phyloP scores from a whole-genome alignment of 2,329 filamentous ascomycete species.

The Fusarium sp. region DNA sequence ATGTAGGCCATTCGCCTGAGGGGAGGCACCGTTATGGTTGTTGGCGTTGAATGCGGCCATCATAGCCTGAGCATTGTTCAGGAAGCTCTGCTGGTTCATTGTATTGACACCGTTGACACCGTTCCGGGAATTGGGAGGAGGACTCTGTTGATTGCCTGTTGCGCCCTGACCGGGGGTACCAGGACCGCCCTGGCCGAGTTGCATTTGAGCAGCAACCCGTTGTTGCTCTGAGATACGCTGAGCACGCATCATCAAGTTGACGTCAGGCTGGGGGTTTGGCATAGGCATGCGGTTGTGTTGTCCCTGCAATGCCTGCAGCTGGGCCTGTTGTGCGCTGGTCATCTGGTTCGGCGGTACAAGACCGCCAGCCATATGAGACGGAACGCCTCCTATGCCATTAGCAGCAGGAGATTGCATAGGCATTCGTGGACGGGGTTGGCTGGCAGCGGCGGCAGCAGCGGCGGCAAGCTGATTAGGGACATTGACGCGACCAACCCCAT shows the following conservation, averaged over 20 bases:
- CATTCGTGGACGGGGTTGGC: slow-evolving; percentile 60
- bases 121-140: slow-evolving; percentile 55
- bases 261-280: slow-evolving; percentile 56
- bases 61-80: slow-evolving; percentile 62
- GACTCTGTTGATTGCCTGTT: slow-evolving; percentile 50
- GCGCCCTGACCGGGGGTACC: slow-evolving; percentile 47
- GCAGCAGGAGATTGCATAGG: slow-evolving; percentile 63
- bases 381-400: slow-evolving; percentile 59
- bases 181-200: slow-evolving; percentile 51
- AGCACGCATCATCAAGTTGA: slow-evolving; percentile 68
- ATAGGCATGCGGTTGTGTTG: slow-evolving; percentile 70
- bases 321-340: slow-evolving; percentile 73
- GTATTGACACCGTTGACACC: slow-evolving; percentile 48
- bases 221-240: slow-evolving; percentile 74
- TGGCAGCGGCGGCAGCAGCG: slow-evolving; percentile 53
- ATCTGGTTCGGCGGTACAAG: slow-evolving; percentile 66
- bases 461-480: slow-evolving; percentile 57
- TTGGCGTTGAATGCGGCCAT: slow-evolving; percentile 59
- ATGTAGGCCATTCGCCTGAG: slow-evolving; percentile 57
- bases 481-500: slow-evolving; percentile 51
- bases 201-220: slow-evolving; percentile 60
- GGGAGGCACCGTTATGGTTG: slow-evolving; percentile 54
- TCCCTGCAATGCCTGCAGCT: slow-evolving; percentile 67
- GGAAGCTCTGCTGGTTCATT: slow-evolving; percentile 62
- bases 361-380: slow-evolving; percentile 60